phyloP scores from a whole-genome alignment of 2,329 filamentous ascomycete genomes.

The Mariannaea sp. region DNA sequence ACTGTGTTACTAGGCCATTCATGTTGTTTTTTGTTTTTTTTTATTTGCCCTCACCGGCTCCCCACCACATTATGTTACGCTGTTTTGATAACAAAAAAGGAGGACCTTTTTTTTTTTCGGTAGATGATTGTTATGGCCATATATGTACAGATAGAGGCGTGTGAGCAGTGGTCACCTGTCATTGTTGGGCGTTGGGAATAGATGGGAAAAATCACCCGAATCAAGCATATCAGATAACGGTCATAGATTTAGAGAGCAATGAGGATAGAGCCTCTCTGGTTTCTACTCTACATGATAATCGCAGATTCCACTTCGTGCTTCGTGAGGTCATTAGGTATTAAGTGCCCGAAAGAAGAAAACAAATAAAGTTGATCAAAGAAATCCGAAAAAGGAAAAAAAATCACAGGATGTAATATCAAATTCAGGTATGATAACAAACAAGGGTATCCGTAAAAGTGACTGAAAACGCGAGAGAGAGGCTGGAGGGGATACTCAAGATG shows the following conservation, averaged over 20 bases:
- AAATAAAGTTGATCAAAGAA: too few relatives aligned
- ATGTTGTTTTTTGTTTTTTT: not conserved
- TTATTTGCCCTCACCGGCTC: not conserved
- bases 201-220: constrained; percentile 28
- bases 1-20: not conserved
- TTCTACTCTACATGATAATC: constrained; percentile 13
- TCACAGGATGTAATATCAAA: too few relatives aligned
- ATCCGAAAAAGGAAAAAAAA: too few relatives aligned
- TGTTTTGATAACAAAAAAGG: constrained; percentile 11
- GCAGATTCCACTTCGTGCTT: not conserved
- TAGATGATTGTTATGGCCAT: constrained; percentile 32
- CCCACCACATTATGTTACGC: constrained; percentile 20
- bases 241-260: constrained; percentile 37
- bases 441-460: not conserved
- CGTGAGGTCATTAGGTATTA: not conserved
- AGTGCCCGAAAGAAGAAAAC: too few relatives aligned
- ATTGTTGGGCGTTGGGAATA: constrained; percentile 42
- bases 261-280: constrained; percentile 32
- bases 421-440: not conserved
- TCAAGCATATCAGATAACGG: constrained; percentile 31
- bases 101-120: not conserved
- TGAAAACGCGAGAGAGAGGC: not conserved
- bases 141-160: constrained; percentile 36
- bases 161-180: constrained; percentile 28
- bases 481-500: not conserved